These are phyloP conservation scores for Solanum hybrid DNA, from an alignment of 305 asterid genomes.

Conservation along the genomic window DNA sequence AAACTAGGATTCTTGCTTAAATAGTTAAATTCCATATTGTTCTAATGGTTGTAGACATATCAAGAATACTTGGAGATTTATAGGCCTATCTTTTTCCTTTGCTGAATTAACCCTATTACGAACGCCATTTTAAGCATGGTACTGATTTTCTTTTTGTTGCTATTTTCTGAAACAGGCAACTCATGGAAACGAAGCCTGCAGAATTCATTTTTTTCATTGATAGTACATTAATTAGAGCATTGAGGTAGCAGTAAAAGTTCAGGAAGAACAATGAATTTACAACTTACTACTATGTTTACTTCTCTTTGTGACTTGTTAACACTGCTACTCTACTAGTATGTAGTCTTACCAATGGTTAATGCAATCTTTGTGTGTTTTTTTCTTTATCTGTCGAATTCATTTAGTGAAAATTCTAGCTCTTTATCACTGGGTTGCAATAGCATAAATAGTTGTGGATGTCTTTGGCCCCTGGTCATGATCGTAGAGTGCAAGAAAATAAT, in stretches of 20 bases:
- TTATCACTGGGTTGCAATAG: neutral
- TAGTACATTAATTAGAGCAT: neutral
- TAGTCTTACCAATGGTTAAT: neutral
- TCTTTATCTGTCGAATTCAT: neutral
- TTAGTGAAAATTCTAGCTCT: neutral
- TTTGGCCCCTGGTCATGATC: neutral
- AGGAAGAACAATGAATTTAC: neutral
- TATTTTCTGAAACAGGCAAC: neutral
- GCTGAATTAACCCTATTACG: neutral
- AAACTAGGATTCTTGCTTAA: neutral
- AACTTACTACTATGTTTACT: neutral
- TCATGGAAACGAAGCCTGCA: neutral
- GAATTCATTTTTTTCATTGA: neutral
- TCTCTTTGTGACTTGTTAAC: no score
- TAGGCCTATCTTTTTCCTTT: neutral
- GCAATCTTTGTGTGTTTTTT: neutral
- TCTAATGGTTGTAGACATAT: neutral
- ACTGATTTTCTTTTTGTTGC: neutral
- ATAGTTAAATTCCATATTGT: neutral
- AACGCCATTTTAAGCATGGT: neutral
- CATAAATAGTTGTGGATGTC: neutral
- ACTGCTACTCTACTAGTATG: no score
- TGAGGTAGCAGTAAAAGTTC: accelerated
- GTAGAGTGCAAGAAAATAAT: neutral
- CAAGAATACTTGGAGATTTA: neutral